These are phyloP conservation scores for Scytalidium lignicola DNA, from an alignment of 2,329 filamentous ascomycete species.

Conservation along the genomic window DNA sequence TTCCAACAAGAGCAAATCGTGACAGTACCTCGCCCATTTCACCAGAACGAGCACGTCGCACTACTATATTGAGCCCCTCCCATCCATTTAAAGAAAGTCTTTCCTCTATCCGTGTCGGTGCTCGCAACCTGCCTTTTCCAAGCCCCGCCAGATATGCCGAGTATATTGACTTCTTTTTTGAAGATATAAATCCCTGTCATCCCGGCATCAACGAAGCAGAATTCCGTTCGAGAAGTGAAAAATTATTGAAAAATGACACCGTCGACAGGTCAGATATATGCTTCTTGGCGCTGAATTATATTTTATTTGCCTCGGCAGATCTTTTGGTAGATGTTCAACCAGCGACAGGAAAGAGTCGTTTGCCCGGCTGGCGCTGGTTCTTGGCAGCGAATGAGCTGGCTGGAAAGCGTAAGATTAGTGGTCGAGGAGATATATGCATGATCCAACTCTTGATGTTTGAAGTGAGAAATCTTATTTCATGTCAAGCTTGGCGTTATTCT, in stretches of 20 bases:
- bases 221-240: neutral
- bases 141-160: neutral
- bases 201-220: neutral
- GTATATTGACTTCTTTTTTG: neutral
- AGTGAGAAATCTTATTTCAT: neutral
- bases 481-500: neutral
- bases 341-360: neutral
- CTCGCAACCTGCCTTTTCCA: neutral
- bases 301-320: neutral
- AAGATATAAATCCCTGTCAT: neutral
- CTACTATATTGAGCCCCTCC: neutral
- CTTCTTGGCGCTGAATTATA: neutral
- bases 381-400: neutral
- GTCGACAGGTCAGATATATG: neutral
- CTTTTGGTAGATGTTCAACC: neutral
- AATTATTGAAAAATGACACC: neutral
- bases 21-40: neutral
- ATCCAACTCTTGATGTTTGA: neutral
- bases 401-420: neutral
- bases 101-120: neutral
- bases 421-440: neutral
- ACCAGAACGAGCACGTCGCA: neutral
- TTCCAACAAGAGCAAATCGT: neutral
- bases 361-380: neutral
- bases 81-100: neutral